Evolutionary conservation across 331 rosid species (phyloP).

Genomic region (Saraca asoca): DNA sequence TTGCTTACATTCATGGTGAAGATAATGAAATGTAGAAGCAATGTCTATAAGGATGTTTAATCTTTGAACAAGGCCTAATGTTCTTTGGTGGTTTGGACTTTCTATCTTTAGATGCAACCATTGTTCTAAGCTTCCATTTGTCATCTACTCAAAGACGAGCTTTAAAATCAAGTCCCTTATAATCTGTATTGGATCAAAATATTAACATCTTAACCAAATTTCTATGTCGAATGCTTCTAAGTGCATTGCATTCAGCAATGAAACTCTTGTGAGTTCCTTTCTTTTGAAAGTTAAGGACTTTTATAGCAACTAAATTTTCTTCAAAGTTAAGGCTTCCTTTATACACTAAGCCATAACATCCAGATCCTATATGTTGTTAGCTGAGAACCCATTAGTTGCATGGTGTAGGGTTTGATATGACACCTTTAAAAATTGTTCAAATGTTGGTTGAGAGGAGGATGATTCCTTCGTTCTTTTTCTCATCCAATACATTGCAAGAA

Average conservation of each 20-base stretch:
- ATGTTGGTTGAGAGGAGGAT: neutral
- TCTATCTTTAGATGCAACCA: conserved; percentile 1
- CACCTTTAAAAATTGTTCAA: neutral
- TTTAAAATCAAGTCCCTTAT: conserved; percentile 14
- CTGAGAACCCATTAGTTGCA: too few relatives aligned
- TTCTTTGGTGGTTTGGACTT: neutral
- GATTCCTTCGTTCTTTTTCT: conserved; percentile 2
- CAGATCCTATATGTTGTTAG: too few relatives aligned
- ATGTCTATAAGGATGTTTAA: neutral
- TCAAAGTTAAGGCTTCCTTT: too few relatives aligned
- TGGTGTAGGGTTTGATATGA: too few relatives aligned
- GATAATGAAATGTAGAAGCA: neutral
- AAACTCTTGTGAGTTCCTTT: conserved; percentile 20
- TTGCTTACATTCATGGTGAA: conserved; percentile 8
- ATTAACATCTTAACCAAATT: conserved; percentile 7
- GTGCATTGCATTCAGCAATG: conserved; percentile 2
- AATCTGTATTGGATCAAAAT: neutral
- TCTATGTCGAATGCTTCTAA: conserved; percentile 4
- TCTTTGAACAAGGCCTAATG: too few relatives aligned
- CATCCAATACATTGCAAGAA: neutral
- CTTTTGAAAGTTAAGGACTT: conserved; percentile 11
- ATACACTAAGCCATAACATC: too few relatives aligned
- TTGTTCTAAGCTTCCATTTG: conserved; percentile 12
- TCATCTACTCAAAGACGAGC: conserved; percentile 2
- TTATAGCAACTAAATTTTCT: neutral